Evolutionary conservation across 2,329 filamentous ascomycete genomes (phyloP).

Genomic region (Calonectria crousiana): DNA sequence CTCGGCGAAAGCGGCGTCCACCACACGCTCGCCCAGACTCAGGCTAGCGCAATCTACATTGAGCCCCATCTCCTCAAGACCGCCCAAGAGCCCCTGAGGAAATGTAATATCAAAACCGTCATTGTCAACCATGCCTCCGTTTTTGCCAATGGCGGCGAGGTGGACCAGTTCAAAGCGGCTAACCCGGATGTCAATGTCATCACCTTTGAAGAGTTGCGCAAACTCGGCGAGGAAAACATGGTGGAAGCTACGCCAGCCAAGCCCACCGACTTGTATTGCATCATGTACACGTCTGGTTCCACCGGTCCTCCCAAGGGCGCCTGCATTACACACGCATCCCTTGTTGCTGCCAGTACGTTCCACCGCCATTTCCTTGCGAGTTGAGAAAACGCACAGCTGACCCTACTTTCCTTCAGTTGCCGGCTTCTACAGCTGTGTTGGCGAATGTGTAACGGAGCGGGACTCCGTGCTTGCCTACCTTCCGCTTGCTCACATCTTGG

Average conservation of each 20-base stretch:
- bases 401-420: slow-evolving; percentile 63
- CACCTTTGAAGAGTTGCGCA: slow-evolving; percentile 64
- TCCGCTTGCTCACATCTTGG: slow-evolving; percentile 93
- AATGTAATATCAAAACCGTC: slow-evolving; percentile 66
- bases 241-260: slow-evolving; percentile 77
- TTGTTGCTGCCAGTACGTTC: slow-evolving; percentile 76
- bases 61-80: slow-evolving; percentile 82
- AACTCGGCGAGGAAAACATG: slow-evolving; percentile 73
- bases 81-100: slow-evolving; percentile 66
- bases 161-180: slow-evolving; percentile 68
- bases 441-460: slow-evolving; percentile 78
- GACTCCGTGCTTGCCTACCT: slow-evolving; percentile 91
- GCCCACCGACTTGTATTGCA: slow-evolving; percentile 83
- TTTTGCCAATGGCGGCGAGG: slow-evolving; percentile 61
- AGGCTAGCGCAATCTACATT: slow-evolving; percentile 84
- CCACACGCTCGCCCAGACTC: slow-evolving; percentile 88
- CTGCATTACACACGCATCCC: slow-evolving; percentile 82
- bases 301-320: slow-evolving; percentile 92
- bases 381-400: slow-evolving; percentile 7
- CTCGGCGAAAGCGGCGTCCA: slow-evolving; percentile 85
- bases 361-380: background rate
- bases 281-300: slow-evolving; percentile 89
- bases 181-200: slow-evolving; percentile 65
- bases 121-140: slow-evolving; percentile 72
- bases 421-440: slow-evolving; percentile 82